These are phyloP conservation scores for Botrytis deweyae DNA, from an alignment of 2,329 filamentous ascomycete species.

Conservation along the genomic window DNA sequence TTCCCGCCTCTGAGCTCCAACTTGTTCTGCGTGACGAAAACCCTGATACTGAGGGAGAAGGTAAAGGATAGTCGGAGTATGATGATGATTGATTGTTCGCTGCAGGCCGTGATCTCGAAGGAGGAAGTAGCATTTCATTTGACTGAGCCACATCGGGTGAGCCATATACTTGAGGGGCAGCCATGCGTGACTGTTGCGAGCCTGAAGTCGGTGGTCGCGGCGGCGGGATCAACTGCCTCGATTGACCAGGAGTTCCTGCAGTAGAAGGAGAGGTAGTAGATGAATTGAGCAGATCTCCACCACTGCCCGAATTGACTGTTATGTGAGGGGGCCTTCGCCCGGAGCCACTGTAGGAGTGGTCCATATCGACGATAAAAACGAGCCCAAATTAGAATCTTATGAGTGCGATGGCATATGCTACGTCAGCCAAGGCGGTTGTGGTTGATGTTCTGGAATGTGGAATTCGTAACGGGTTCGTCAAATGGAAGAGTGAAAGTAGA, in stretches of 20 bases:
- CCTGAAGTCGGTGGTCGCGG: slow-evolving; percentile 23
- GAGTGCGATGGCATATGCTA: slow-evolving; percentile 11
- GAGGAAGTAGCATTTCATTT: slow-evolving; percentile 52
- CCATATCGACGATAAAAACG: slow-evolving; percentile 10
- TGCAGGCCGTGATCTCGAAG: slow-evolving; percentile 43
- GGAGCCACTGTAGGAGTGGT: slow-evolving; percentile 20
- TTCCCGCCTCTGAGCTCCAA: slow-evolving; percentile 60
- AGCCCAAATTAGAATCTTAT: slow-evolving; percentile 8
- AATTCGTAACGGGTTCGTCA: neutral
- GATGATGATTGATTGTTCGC: slow-evolving; percentile 49
- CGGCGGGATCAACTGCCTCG: slow-evolving; percentile 37
- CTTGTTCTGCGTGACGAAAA: slow-evolving; percentile 62
- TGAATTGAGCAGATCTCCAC: slow-evolving; percentile 46
- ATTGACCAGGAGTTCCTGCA: slow-evolving; percentile 31
- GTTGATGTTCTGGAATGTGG: slow-evolving; percentile 14
- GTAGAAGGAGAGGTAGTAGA: slow-evolving; percentile 43
- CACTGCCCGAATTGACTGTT: slow-evolving; percentile 59
- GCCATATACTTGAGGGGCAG: slow-evolving; percentile 30
- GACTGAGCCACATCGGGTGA: slow-evolving; percentile 39
- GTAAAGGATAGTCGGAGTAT: slow-evolving; percentile 42
- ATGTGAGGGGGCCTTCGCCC: slow-evolving; percentile 53
- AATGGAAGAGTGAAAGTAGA: slow-evolving; percentile 10
- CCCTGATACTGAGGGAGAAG: slow-evolving; percentile 45
- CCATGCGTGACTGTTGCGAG: slow-evolving; percentile 23
- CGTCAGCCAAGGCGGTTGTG: slow-evolving; percentile 13